phyloP scores from a whole-genome alignment of 805 yeast genomes.

The Saccharomycopsis fibuligera region DNA sequence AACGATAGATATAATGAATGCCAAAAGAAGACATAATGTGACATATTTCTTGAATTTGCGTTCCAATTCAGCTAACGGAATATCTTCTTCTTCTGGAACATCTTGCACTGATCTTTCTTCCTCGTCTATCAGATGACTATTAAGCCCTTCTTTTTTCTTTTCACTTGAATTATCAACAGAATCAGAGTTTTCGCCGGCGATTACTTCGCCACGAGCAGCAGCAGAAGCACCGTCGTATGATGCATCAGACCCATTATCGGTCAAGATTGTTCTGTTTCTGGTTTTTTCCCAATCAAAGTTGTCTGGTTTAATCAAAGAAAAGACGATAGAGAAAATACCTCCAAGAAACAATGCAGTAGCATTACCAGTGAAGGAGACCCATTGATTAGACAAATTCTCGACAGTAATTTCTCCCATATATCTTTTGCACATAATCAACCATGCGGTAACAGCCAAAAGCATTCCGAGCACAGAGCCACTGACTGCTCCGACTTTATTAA shows the following conservation, averaged over 20 bases:
- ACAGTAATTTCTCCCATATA: conserved; percentile 33
- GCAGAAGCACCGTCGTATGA: conserved; percentile 4
- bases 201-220: not conserved
- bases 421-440: conserved; percentile 34
- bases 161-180: not conserved
- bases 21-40: conserved; percentile 24
- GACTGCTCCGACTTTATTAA: conserved; percentile 34
- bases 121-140: conserved; percentile 5
- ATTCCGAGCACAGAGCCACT: conserved; percentile 35
- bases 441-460: conserved; percentile 31
- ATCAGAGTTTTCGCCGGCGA: not conserved
- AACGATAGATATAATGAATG: conserved; percentile 27
- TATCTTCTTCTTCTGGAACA: conserved; percentile 25
- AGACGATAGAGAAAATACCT: conserved; percentile 30
- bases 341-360: conserved; percentile 33
- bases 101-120: conserved; percentile 18
- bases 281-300: conserved; percentile 34
- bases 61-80: conserved; percentile 27
- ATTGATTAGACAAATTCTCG: conserved; percentile 29
- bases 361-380: conserved; percentile 40
- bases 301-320: conserved; percentile 34
- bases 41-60: conserved; percentile 29
- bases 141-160: not conserved
- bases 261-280: conserved; percentile 31
- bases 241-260: conserved; percentile 12